Base-by-base conservation (phyloP, 192 early-diverging fungal genomes). In the Linnemannia hyalina region DNA sequence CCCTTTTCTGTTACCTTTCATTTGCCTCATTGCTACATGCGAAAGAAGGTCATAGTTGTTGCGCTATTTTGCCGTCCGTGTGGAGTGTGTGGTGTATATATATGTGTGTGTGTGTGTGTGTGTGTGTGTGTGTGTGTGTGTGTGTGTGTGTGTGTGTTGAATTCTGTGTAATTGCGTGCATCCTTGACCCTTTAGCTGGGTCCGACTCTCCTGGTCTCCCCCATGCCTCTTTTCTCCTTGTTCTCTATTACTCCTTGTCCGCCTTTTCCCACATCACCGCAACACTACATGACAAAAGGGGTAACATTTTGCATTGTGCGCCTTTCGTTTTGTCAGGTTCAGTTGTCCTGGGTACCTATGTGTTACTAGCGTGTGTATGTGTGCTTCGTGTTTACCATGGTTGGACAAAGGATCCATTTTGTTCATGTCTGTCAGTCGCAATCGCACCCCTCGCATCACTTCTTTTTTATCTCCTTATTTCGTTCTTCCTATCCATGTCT, bases 321-420 rank as follows among this genome's bases (percentile, higher is more conserved):
- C 20, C 35, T 55, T 60, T 38, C 32, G 1, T 75, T 38, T 22
- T 38, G 44, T 55, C 52, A 20, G 3, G 54, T 46, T 54, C 35
- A 57, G 35, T 60, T n/a, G 46, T 74, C 7, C 29, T 13, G 42
- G 44, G n/a, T 26, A 74, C 72, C 60, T 65, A 0, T 65, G 10
- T 13, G 60, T 65, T 65, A 2, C 60, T 32, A 65, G 60, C 6
- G 26, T 65, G 26, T 65, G 55, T 8, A 32, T 65, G 26, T 65
- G 13, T 65, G 60, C 26, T 29, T 57, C 2, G n/a, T 57, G 55
- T 26, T 35, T 65, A 23, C 11, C 29, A 35, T 57, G n/a, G n/a
- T 11, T 63, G 57, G 57, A 57, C 57, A 63, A 57, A 57, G 55
- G 60, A 65, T 11, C 29, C 60, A 65, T 65, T 65, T 65, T 65